Percentiles rank a stretch among this genome's conserved stretches.
Conservation (phyloP, 805 yeast genomes). For the Saccharomycopsis babjevae region DNA sequence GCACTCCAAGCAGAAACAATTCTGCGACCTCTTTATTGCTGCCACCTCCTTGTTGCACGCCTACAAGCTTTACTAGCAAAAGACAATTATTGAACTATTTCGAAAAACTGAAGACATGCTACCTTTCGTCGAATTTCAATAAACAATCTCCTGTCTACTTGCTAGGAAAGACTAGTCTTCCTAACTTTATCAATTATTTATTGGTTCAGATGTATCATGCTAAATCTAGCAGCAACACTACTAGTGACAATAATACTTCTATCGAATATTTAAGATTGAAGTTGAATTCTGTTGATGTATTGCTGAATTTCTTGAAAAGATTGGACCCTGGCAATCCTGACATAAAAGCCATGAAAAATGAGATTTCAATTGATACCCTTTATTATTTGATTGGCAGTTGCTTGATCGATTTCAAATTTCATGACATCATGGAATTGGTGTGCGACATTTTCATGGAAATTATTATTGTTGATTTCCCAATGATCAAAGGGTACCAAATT, state of each 20-base stretch:
- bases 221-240: background rate
- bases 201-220: constrained; percentile 6
- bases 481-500: constrained; percentile 25
- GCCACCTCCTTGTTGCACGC: background rate
- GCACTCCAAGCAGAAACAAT: background rate
- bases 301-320: constrained; percentile 26
- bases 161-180: constrained; percentile 8
- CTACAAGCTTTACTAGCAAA: background rate
- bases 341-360: constrained; percentile 31
- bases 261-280: constrained; percentile 40
- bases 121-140: constrained; percentile 2
- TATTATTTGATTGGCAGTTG: constrained; percentile 58
- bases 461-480: constrained; percentile 54
- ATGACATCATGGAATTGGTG: constrained; percentile 47
- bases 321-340: constrained; percentile 11
- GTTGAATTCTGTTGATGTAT: constrained; percentile 31
- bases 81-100: constrained; percentile 4
- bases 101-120: constrained; percentile 11
- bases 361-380: constrained; percentile 43
- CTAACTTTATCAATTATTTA: constrained; percentile 1
- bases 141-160: constrained; percentile 7
- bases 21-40: background rate
- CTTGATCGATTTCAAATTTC: constrained; percentile 74
- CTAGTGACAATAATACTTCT: background rate
- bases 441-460: constrained; percentile 59